Evolutionary conservation across 1,139 yeast species (phyloP), one percentile per base, ranked within the genome.

Genomic region (Arxiozyma telluris): DNA sequence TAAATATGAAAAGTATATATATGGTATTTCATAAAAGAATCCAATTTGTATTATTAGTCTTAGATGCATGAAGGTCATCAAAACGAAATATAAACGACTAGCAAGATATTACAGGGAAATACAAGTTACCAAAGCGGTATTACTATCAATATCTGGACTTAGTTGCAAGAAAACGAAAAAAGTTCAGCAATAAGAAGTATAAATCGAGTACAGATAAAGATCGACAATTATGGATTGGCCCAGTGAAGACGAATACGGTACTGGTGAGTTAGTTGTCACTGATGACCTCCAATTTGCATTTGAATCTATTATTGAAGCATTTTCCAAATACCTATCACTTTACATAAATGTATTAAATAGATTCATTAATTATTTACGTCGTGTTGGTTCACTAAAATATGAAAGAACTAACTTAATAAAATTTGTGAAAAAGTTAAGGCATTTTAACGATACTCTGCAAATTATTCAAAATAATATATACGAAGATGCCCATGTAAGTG

Each of bases 391-490:
- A 22, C 50, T 68, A 44, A 61, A 65, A 43, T 65, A 64, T 50
- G 71, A 68, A 52, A 61, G 72, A 54, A 62, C 67, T n/a, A 59
- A 64, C 15, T 54, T 68, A 56, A 68, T 68, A 51, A 68, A 68
- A 54, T 65, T 59, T 51, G 71, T 68, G 18, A 68, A 68, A 58
- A 68, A 68, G 53, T 50, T 68, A 43, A 59, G 72, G 52, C 68
- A 64, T 48, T 61, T 64, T 52, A 66, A 66, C 48, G 69, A 66
- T 41, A 54, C 58, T 17, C 49, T 67, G 47, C 49, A 56, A n/a
- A 52, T 48, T 15, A 58, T 58, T 41, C 54, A 58, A 11, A 45
- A 48, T 3, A 44, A 49, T 11, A 53, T 55, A n/a, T 47, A 56
- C n/a, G 44, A 49, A 49, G 54, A 38, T 41, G 47, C 49, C 17